Evolutionary conservation across 495 filamentous ascomycete genomes (phyloP).

Genomic region (Aspergillus cristatus): DNA sequence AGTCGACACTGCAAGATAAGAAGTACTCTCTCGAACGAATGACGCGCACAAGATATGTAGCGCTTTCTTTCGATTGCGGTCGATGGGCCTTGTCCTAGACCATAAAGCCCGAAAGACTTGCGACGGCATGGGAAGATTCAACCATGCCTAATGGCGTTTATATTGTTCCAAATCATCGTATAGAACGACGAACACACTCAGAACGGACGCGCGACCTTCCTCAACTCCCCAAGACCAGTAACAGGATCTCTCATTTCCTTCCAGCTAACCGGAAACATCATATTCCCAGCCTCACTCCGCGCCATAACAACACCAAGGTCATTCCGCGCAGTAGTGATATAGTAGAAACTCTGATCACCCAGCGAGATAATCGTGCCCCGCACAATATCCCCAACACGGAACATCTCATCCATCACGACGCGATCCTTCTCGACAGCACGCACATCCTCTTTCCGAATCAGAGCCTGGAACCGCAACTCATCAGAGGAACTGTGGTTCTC

Average conservation of each 20-base stretch:
- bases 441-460: conserved; percentile 75
- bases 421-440: conserved; percentile 92
- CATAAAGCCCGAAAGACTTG: no score
- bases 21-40: no score
- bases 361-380: conserved; percentile 81
- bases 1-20: no score
- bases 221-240: conserved; percentile 66
- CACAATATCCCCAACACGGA: conserved; percentile 89
- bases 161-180: no score
- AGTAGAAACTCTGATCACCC: conserved; percentile 91
- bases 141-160: no score
- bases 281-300: conserved; percentile 74
- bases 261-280: conserved; percentile 90
- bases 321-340: conserved; percentile 80
- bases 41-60: no score
- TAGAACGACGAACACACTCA: conserved; percentile 39
- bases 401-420: conserved; percentile 83
- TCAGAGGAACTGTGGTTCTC: conserved; percentile 40
- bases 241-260: conserved; percentile 80
- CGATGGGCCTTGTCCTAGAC: no score
- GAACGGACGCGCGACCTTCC: conserved; percentile 92
- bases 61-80: no score
- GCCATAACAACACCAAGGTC: conserved; percentile 93
- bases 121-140: no score
- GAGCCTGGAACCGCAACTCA: conserved; percentile 39